Percentiles rank a stretch among this genome's conserved stretches.
Conservation (phyloP, 768 basidiomycete species). For the Pleurotus pulmonarius region DNA sequence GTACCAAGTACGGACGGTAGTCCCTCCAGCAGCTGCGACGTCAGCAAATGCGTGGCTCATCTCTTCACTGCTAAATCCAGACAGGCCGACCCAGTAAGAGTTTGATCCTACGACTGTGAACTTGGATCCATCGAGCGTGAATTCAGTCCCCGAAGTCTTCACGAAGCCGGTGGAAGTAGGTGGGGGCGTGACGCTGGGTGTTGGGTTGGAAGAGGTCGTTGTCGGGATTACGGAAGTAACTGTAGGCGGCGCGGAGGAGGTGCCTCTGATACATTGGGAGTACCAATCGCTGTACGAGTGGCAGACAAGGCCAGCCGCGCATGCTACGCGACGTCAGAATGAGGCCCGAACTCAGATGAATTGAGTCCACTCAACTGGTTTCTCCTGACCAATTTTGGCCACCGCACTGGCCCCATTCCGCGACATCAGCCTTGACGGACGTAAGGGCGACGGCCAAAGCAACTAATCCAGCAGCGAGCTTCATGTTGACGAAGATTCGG, state of each 20-base stretch:
- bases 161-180: constrained; percentile 22
- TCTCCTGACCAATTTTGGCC: constrained; percentile 36
- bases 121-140: constrained; percentile 31
- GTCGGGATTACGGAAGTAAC: constrained; percentile 14
- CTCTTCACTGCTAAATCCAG: constrained; percentile 38
- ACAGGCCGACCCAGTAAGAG: constrained; percentile 57
- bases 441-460: constrained; percentile 25
- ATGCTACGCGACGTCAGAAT: constrained; percentile 21
- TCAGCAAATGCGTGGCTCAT: constrained; percentile 51
- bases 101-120: constrained; percentile 38
- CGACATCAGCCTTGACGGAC: constrained; percentile 22
- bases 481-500: constrained; percentile 16
- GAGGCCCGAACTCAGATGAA: background rate
- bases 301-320: constrained; percentile 34
- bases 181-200: background rate
- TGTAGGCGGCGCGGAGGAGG: constrained; percentile 13
- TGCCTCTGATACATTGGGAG: constrained; percentile 36
- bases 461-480: constrained; percentile 21
- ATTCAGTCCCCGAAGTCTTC: constrained; percentile 34
- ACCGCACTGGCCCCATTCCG: constrained; percentile 34
- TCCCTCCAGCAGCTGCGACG: constrained; percentile 47
- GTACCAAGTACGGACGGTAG: constrained; percentile 49
- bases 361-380: constrained; percentile 25
- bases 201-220: constrained; percentile 11
- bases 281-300: constrained; percentile 35